Evolutionary conservation across 1,139 yeast genomes (phyloP), one percentile per base, ranked within the genome.

Genomic region (Debaryomyces sp.): DNA sequence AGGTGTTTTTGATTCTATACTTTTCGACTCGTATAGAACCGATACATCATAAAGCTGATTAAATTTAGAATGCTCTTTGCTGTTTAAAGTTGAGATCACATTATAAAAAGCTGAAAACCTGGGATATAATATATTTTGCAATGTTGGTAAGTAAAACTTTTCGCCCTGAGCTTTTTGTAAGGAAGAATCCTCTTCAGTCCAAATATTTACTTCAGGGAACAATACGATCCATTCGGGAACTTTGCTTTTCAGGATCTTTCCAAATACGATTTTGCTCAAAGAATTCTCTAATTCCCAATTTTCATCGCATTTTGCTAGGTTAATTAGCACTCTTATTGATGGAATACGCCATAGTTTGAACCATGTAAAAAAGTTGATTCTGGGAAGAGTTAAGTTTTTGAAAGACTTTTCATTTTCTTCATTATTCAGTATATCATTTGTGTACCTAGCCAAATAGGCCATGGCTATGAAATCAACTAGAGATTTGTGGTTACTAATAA

Each of bases 201-300:
- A 78, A 3, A 86, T 80, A 59, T 87, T 87, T 2, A 86, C 92
- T 62, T 87, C 95, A 0, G 95, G 94, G 51, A 87, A 87, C 8
- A 85, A 53, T 1, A 80, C 77, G 5, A 84, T 57, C 89, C 89
- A 84, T 54, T 77, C 77, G 2, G 76, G 71, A 17, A 54, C 55
- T 36, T 62, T 70, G 29, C 73, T 68, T 6, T 43, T 48, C 6
- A 65, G 30, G 9, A 73, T 49, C 17, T 60, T 52, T 1, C 57
- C 49, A 45, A 75, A 72, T 24, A 69, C 57, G 4, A 51, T 41
- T 2, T 55, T 56, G 27, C 62, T 60, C 22, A 73, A 57, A 22
- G 58, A 59, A 4, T 66, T 56, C 42, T 77, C 80, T 41, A 83
- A 61, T 52, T 80, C 83, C 89, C 89, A 84, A 54, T 84, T 84